Conservation (phyloP, 805 yeast genomes). For the Naumovozyma castellii region DNA sequence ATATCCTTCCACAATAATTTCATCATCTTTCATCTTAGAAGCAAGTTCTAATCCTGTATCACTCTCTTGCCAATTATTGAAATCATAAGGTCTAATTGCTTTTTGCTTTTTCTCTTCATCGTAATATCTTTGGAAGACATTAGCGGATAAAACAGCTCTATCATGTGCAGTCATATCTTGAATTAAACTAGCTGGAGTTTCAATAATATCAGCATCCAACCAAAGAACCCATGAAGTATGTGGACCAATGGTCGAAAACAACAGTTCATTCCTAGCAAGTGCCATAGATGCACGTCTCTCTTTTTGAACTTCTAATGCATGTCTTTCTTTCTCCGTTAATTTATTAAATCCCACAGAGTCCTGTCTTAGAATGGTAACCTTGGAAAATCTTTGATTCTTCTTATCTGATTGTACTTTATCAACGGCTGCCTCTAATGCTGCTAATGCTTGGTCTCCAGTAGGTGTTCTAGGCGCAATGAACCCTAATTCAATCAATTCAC, state of each 20-base stretch:
- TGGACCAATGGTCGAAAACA: constrained; percentile 83
- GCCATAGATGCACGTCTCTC: constrained; percentile 89
- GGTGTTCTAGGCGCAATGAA: constrained; percentile 78
- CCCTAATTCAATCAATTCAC: constrained; percentile 76
- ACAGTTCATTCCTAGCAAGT: constrained; percentile 80
- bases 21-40: constrained; percentile 65
- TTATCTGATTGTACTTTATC: constrained; percentile 59
- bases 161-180: constrained; percentile 83
- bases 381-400: constrained; percentile 59
- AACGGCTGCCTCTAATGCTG: constrained; percentile 63
- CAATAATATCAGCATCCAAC: constrained; percentile 92
- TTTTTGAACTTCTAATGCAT: constrained; percentile 77
- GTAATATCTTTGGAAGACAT: constrained; percentile 77
- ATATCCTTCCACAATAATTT: constrained; percentile 91
- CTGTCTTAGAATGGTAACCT: constrained; percentile 83
- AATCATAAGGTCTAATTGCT: constrained; percentile 81
- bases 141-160: constrained; percentile 83
- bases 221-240: constrained; percentile 91
- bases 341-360: constrained; percentile 69
- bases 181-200: constrained; percentile 71
- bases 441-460: constrained; percentile 75
- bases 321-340: constrained; percentile 81
- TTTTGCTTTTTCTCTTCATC: constrained; percentile 48
- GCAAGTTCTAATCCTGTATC: constrained; percentile 77
- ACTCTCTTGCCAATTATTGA: constrained; percentile 88